Percentiles rank a stretch among this genome's conserved stretches.
phyloP scores from a whole-genome alignment of 257 asterid species.

The Echites panduratus region DNA sequence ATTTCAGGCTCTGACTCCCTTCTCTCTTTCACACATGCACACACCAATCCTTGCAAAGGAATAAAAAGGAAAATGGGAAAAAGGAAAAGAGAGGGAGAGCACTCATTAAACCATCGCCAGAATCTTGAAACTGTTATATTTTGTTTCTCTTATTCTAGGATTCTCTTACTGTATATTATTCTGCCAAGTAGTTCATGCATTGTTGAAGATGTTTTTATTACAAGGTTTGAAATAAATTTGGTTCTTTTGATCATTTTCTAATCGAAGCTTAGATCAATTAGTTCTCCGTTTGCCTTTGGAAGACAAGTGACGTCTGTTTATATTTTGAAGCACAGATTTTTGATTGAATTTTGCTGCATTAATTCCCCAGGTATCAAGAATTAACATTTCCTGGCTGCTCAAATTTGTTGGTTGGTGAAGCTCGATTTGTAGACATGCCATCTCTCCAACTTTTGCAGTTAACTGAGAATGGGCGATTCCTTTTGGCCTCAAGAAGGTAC shows the following conservation, averaged over 20 bases:
- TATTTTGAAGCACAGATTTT: slow-evolving; percentile 1
- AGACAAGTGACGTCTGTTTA: background rate
- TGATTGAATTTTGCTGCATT: background rate
- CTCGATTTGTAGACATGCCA: slow-evolving; percentile 52
- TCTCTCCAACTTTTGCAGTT: slow-evolving; percentile 97
- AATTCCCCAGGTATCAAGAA: slow-evolving; percentile 28
- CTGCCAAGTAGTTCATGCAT: background rate
- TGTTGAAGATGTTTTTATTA: background rate
- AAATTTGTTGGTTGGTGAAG: slow-evolving; percentile 33
- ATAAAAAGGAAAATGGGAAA: background rate
- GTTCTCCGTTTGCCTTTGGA: background rate
- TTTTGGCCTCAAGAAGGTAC: slow-evolving; percentile 88
- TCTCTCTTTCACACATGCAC: background rate
- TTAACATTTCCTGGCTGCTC: slow-evolving; percentile 27
- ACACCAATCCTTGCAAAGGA: background rate
- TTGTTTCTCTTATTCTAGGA: background rate
- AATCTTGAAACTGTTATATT: background rate
- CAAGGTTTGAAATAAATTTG: background rate
- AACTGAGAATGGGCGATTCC: slow-evolving; percentile 92
- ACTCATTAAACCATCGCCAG: background rate
- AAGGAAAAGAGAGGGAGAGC: background rate
- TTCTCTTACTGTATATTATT: background rate
- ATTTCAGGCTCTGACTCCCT: background rate
- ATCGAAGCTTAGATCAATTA: background rate
- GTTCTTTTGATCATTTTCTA: background rate